These are phyloP conservation scores for Suillus bovinus DNA, from an alignment of 768 basidiomycete species.

Conservation along the genomic window DNA sequence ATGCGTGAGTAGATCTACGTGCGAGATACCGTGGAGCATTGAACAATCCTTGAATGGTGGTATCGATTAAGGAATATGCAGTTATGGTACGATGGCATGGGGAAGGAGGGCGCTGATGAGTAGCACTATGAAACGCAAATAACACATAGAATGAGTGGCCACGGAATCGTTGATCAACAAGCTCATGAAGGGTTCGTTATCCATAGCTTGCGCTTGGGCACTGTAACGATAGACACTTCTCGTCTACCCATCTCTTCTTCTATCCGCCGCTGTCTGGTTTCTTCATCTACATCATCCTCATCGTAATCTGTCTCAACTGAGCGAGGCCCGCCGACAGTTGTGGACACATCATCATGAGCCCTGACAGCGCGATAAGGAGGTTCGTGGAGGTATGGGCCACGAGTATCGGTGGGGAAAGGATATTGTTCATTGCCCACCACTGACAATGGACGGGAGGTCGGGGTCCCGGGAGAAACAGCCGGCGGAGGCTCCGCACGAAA, in stretches of 20 bases:
- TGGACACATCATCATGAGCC: slow-evolving; percentile 43
- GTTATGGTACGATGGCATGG: slow-evolving; percentile 27
- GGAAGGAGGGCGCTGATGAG: background rate
- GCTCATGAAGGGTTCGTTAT: slow-evolving; percentile 64
- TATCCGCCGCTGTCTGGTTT: slow-evolving; percentile 68
- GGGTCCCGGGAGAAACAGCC: slow-evolving; percentile 35
- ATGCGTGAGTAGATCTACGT: slow-evolving; percentile 37
- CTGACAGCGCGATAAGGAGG: slow-evolving; percentile 53
- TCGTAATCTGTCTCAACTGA: slow-evolving; percentile 58
- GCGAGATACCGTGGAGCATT: slow-evolving; percentile 37
- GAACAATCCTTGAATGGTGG: slow-evolving; percentile 33
- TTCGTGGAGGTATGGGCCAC: slow-evolving; percentile 69
- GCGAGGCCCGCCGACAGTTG: slow-evolving; percentile 42
- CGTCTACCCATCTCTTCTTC: slow-evolving; percentile 82
- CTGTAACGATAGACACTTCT: slow-evolving; percentile 79
- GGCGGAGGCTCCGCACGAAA: slow-evolving; percentile 38
- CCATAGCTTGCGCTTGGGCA: slow-evolving; percentile 73
- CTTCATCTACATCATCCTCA: slow-evolving; percentile 76
- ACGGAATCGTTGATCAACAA: slow-evolving; percentile 3
- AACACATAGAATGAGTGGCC: slow-evolving; percentile 5
- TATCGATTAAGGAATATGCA: slow-evolving; percentile 23
- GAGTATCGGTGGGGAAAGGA: slow-evolving; percentile 44
- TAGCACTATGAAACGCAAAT: slow-evolving; percentile 6
- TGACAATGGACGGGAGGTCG: slow-evolving; percentile 42
- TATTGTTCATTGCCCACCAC: slow-evolving; percentile 41